These are phyloP conservation scores for Yamadazyma trypodendri DNA, from an alignment of 1,139 yeast species.

Conservation along the genomic window DNA sequence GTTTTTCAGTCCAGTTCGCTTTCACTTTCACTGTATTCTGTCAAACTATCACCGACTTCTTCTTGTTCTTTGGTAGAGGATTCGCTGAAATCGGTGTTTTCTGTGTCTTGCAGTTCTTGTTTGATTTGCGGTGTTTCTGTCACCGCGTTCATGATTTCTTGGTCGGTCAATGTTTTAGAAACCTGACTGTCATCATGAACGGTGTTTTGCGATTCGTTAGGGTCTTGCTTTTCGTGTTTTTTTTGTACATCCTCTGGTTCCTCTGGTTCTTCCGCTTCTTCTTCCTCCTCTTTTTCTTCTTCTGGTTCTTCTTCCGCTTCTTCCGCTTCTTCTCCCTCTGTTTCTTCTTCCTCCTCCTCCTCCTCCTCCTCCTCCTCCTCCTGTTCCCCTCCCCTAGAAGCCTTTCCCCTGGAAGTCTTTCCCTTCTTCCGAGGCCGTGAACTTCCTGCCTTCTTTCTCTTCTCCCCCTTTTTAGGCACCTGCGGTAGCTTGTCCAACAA, in stretches of 20 bases:
- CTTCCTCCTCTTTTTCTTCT: not conserved
- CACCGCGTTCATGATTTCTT: not conserved
- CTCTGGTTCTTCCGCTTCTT: not conserved
- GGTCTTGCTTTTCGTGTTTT: not conserved
- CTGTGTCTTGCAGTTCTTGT: not conserved
- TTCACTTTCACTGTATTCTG: conserved; percentile 8
- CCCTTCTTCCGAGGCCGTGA: not conserved
- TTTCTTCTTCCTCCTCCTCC: not conserved
- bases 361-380: not conserved
- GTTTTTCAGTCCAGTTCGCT: not conserved
- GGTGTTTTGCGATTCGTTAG: not conserved
- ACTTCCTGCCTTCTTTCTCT: not conserved
- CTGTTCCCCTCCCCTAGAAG: conserved; percentile 3
- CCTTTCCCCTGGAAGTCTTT: too few relatives aligned
- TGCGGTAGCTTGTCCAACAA: conserved; percentile 14
- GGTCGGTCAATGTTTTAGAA: not conserved
- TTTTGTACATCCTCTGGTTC: too few relatives aligned
- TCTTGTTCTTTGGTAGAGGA: not conserved
- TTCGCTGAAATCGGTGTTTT: not conserved
- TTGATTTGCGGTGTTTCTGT: not conserved
- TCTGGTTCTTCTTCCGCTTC: not conserved
- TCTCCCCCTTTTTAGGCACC: conserved; percentile 1
- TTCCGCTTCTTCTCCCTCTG: not conserved
- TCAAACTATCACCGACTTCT: conserved; percentile 8
- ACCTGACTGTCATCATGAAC: not conserved